Conservation (phyloP, 2,329 filamentous ascomycete genomes). For the Penicillium sp. region DNA sequence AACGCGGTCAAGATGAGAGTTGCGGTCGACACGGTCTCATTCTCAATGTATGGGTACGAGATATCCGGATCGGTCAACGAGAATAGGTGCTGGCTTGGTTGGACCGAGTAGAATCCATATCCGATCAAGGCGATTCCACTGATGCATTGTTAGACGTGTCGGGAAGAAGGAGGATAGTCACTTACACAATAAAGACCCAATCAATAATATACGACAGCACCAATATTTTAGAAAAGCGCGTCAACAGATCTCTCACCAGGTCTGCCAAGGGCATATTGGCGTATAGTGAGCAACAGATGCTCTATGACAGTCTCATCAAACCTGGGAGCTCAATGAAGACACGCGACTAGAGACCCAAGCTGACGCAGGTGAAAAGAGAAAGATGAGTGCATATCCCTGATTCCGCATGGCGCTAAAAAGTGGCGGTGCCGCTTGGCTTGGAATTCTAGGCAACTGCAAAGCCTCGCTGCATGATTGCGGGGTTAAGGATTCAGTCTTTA, state of each 20-base stretch:
- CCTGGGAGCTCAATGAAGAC: no score
- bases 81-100: slow-evolving; percentile 65
- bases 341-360: no score
- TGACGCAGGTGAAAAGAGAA: no score
- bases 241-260: slow-evolving; percentile 2
- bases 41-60: slow-evolving; percentile 64
- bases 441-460: no score
- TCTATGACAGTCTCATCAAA: no score
- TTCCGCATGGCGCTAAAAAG: no score
- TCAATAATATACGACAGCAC: slow-evolving; percentile 65
- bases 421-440: no score
- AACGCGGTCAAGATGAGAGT: slow-evolving; percentile 60
- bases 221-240: slow-evolving; percentile 46
- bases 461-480: no score
- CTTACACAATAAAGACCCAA: slow-evolving; percentile 61
- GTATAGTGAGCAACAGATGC: not conserved
- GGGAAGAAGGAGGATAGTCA: slow-evolving; percentile 1
- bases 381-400: no score
- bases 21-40: slow-evolving; percentile 66
- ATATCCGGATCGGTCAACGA: slow-evolving; percentile 69
- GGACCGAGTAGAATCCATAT: slow-evolving; percentile 52
- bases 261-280: not conserved
- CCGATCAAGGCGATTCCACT: slow-evolving; percentile 56
- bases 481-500: no score
- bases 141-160: slow-evolving; percentile 1